Percentiles rank a stretch among this genome's conserved stretches.
phyloP scores from a whole-genome alignment of 306 rosid species.

The Gastrolobium bilobum region DNA sequence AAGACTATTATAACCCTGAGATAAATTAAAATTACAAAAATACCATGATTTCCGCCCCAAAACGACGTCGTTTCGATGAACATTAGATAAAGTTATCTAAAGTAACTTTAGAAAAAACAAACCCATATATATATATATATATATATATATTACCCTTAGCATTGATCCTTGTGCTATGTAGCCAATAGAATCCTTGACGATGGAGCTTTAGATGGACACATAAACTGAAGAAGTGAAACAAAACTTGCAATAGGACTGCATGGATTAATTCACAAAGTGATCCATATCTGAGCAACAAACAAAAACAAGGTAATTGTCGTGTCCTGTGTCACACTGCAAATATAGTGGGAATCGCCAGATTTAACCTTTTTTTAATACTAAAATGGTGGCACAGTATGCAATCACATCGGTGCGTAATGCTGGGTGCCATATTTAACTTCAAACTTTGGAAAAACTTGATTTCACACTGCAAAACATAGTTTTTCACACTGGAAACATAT shows the following conservation, averaged over 20 bases:
- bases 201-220: not conserved
- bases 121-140: too few relatives aligned
- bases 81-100: too few relatives aligned
- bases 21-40: too few relatives aligned
- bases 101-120: too few relatives aligned
- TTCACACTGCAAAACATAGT: too few relatives aligned
- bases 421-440: constrained; percentile 56
- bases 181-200: too few relatives aligned
- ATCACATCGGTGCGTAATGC: too few relatives aligned
- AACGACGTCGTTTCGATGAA: too few relatives aligned
- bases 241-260: not conserved
- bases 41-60: too few relatives aligned
- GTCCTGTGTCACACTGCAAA: constrained; percentile 21
- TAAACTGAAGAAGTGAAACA: constrained; percentile 4
- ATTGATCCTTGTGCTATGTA: not conserved
- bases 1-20: too few relatives aligned
- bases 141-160: not conserved
- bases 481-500: constrained; percentile 59
- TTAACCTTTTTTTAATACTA: too few relatives aligned
- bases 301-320: not conserved
- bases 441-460: constrained; percentile 53
- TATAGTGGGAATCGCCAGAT: constrained; percentile 72
- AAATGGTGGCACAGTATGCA: too few relatives aligned
- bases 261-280: constrained; percentile 44
- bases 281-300: constrained; percentile 17